Conservation (phyloP, 345 rosid genomes). For the Draba incana region DNA sequence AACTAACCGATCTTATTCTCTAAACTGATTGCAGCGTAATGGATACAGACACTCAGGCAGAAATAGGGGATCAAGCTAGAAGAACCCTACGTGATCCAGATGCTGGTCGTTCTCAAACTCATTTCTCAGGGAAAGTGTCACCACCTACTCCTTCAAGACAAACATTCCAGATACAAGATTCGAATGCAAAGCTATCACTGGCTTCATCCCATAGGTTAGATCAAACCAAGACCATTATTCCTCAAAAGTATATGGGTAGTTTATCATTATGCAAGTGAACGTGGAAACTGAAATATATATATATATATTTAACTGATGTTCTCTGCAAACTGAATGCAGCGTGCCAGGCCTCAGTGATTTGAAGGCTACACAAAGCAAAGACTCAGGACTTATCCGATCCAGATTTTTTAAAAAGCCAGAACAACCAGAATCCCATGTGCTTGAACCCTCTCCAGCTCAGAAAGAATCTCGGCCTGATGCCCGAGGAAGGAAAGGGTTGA, state of each 20-base stretch:
- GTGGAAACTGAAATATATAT: neutral
- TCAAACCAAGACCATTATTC: conserved; percentile 9
- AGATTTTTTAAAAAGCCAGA: conserved; percentile 46
- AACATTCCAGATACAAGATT: conserved; percentile 39
- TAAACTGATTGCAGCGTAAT: conserved; percentile 36
- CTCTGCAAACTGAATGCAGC: conserved; percentile 37
- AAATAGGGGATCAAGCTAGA: conserved; percentile 27
- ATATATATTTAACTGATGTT: conserved; percentile 11
- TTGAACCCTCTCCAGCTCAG: conserved; percentile 38
- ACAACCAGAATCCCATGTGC: conserved; percentile 38
- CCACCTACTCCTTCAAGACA: conserved; percentile 30
- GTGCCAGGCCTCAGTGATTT: conserved; percentile 32
- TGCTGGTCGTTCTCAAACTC: conserved; percentile 32
- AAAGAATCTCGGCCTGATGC: conserved; percentile 40
- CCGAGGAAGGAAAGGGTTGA: conserved; percentile 38
- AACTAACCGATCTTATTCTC: conserved; percentile 15
- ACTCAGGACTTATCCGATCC: conserved; percentile 46
- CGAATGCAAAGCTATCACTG: conserved; percentile 38
- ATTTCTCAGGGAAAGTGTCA: conserved; percentile 32
- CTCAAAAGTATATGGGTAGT: neutral
- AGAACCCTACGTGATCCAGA: conserved; percentile 30
- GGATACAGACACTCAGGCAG: conserved; percentile 26
- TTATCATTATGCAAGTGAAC: conserved; percentile 1
- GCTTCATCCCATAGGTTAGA: conserved; percentile 52
- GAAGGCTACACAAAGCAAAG: conserved; percentile 41